Evolutionary conservation across 345 rosid genomes (phyloP), one percentile per base, ranked within the genome.

Genomic region (Salix viminalis): DNA sequence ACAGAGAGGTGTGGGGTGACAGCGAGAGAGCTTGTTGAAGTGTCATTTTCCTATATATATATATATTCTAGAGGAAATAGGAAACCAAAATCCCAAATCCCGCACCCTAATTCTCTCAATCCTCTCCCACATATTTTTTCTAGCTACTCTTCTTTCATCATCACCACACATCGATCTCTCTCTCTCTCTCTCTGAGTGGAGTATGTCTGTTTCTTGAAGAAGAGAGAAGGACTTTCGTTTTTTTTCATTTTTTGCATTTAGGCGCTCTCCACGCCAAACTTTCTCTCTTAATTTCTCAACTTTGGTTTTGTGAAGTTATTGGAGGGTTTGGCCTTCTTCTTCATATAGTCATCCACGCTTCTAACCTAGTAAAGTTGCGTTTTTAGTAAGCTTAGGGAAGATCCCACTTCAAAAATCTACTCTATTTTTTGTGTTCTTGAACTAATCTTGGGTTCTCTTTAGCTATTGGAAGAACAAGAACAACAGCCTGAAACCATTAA

Each of bases 1-100:
- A 54, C 7, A 65, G 4, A 64, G 67, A 65, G 37, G 19, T 14
- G 4, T 19, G 2, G 72, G 4, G 21, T 19, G 21, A n/a, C 0
- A 69, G 58, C 11, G 24, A 73, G 78, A 56, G 75, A 76, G 78
- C 83, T 80, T 70, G 76, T 79, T 77, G 76, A 80, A 84, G 74
- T 86, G 89, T 86, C 91, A 36, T 81, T 86, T 86, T 88, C 91
- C 42, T 81, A 75, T 83, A 88, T 81, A 86, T 81, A 75, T 83
- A 88, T 81, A 86, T 88, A 84, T 87, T 84, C 86, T 80, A 79
- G 86, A 84, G 88, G 86, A 36, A 65, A 67, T 54, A 67, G 73
- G 32, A 66, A 75, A 69, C 39, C 41, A 77, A 8, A 37, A 44
- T 77, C 79, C 79, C 77, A 28, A 65, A 67, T 34, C 72, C 26